These are phyloP conservation scores for Elsinoe fawcettii DNA, from an alignment of 2,329 filamentous ascomycete species.

Conservation along the genomic window DNA sequence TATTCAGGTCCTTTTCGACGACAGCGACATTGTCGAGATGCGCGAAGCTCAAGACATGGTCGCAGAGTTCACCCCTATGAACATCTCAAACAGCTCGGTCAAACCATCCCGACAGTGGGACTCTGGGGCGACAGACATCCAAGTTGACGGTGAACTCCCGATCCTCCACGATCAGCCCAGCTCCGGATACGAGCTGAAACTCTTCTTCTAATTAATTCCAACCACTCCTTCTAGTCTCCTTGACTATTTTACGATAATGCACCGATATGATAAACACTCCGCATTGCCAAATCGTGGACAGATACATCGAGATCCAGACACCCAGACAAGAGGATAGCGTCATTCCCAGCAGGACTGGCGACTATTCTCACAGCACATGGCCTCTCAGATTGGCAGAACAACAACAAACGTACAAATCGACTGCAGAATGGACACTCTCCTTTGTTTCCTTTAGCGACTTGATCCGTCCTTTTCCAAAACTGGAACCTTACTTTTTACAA, in stretches of 20 bases:
- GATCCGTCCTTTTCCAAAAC: neutral
- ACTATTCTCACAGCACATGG: constrained; percentile 9
- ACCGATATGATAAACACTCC: neutral
- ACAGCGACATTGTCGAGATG: constrained; percentile 76
- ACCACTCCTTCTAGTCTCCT: constrained; percentile 7
- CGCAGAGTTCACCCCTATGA: constrained; percentile 59
- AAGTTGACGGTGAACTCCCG: constrained; percentile 42
- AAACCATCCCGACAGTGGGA: constrained; percentile 46
- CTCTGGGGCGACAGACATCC: constrained; percentile 40
- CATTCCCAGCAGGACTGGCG: constrained; percentile 1
- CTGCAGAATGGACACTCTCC: constrained; percentile 9
- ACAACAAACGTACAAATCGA: constrained; percentile 7
- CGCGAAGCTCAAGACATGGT: constrained; percentile 87
- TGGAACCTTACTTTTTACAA: neutral
- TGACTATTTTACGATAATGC: constrained; percentile 13
- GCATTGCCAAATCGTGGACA: neutral
- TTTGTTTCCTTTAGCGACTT: constrained; percentile 1
- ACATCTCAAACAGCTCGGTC: constrained; percentile 34
- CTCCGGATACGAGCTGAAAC: constrained; percentile 42
- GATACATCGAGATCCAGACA: constrained; percentile 5
- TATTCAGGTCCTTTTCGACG: constrained; percentile 77
- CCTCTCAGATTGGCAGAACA: constrained; percentile 5
- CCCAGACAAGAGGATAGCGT: constrained; percentile 1
- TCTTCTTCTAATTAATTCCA: constrained; percentile 35
- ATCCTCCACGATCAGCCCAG: constrained; percentile 37